A percentile compares a stretch with the other conserved stretches of the same genome.
Evolutionary conservation across 23 red algal species (phyloP).

Genomic region (Gracilaria vermiculophylla): DNA sequence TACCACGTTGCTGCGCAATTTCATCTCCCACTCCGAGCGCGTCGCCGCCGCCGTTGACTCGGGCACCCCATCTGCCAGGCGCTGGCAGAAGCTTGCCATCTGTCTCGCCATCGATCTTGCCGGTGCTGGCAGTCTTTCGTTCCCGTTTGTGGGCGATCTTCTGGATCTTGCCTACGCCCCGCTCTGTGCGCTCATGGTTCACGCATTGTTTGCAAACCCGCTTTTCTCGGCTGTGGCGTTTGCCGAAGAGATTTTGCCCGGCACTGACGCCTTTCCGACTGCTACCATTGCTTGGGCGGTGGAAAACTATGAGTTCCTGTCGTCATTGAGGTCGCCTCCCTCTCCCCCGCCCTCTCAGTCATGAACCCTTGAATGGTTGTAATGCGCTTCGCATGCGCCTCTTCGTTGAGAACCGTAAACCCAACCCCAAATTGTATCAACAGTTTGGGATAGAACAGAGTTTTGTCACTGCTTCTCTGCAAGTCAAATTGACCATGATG

Average conservation of each 20-base stretch:
- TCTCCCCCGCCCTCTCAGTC: neutral
- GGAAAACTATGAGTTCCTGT: conserved; percentile 27
- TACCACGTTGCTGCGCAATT: neutral
- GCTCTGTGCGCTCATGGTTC: conserved; percentile 42
- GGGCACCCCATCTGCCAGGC: neutral
- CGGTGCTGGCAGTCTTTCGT: conserved; percentile 44
- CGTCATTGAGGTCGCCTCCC: neutral
- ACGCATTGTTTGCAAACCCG: conserved; percentile 52
- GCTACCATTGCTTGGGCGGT: conserved; percentile 57
- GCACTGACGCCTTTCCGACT: conserved; percentile 54
- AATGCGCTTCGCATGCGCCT: too few relatives aligned
- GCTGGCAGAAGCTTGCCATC: conserved; percentile 60
- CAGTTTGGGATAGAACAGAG: too few relatives aligned
- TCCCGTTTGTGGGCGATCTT: conserved; percentile 50
- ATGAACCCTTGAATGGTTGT: neutral
- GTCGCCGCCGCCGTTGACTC: neutral
- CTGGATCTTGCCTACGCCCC: conserved; percentile 51
- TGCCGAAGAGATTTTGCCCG: conserved; percentile 60
- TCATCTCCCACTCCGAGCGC: neutral
- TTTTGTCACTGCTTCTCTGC: too few relatives aligned
- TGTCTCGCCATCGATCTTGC: conserved; percentile 56
- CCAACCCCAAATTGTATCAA: too few relatives aligned
- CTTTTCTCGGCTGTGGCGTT: conserved; percentile 18
- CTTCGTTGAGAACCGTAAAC: too few relatives aligned
- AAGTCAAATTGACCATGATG: too few relatives aligned